Conservation (phyloP, 306 rosid genomes). For the Mimosa pudica region DNA sequence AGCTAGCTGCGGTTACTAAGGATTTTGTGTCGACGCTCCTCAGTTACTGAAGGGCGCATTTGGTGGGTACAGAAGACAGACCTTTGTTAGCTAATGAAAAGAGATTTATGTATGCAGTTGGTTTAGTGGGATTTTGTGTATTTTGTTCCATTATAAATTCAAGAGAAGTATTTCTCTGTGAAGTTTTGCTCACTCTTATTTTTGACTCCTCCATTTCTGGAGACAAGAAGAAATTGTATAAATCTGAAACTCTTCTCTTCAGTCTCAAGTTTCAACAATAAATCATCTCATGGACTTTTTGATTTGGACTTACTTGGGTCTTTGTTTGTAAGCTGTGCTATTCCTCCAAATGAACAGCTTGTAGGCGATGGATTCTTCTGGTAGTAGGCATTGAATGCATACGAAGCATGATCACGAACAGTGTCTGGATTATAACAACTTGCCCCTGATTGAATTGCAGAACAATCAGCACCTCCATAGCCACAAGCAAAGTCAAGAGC, state of each 20-base stretch:
- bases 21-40: background rate
- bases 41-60: background rate
- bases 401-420: conserved; percentile 81
- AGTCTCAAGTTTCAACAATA: background rate
- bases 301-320: conserved; percentile 72
- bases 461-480: conserved; percentile 93
- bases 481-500: conserved; percentile 99
- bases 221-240: background rate
- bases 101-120: background rate
- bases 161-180: background rate
- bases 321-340: conserved; percentile 67
- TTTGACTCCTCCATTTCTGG: background rate
- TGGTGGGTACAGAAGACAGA: background rate
- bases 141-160: background rate
- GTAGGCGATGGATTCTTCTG: conserved; percentile 92
- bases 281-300: conserved; percentile 4
- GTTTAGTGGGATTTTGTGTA: conserved; percentile 7
- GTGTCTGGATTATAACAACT: conserved; percentile 83
- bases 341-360: conserved; percentile 92
- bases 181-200: conserved; percentile 10
- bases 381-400: conserved; percentile 88
- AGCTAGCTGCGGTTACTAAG: background rate
- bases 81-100: background rate
- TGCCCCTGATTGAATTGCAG: conserved; percentile 70
- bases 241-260: background rate